Conservation (phyloP, 2,329 filamentous ascomycete genomes). For the Cercospora citrullina region DNA sequence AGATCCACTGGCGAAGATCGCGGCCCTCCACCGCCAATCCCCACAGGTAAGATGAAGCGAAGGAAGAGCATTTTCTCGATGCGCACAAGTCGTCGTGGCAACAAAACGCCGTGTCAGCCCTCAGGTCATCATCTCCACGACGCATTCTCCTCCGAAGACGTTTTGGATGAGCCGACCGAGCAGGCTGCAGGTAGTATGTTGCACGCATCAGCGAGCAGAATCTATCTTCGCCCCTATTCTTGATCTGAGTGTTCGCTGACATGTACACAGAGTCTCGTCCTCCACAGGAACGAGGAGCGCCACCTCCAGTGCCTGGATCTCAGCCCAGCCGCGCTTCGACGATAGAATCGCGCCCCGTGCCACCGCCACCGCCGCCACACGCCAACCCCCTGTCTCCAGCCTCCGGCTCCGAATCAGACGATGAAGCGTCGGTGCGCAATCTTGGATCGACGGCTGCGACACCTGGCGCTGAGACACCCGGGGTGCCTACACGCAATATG, state of each 20-base stretch:
- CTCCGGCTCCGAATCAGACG: slow-evolving; percentile 82
- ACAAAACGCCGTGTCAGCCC: slow-evolving; percentile 13
- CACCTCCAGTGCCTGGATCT: slow-evolving; percentile 25
- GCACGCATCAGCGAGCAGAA: slow-evolving; percentile 18
- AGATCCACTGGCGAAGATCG: slow-evolving; percentile 42
- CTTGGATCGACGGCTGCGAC: slow-evolving; percentile 45
- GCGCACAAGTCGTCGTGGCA: slow-evolving; percentile 12
- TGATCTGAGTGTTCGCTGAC: slow-evolving; percentile 15
- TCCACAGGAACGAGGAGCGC: slow-evolving; percentile 21
- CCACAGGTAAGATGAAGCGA: slow-evolving; percentile 52
- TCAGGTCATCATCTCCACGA: slow-evolving; percentile 10
- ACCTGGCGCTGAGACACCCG: slow-evolving; percentile 33
- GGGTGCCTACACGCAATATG: slow-evolving; percentile 36
- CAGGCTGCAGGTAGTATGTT: slow-evolving; percentile 16
- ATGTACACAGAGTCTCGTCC: slow-evolving; percentile 25
- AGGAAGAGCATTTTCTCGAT: slow-evolving; percentile 14
- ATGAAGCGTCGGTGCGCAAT: slow-evolving; percentile 67
- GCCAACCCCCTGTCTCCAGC: slow-evolving; percentile 59
- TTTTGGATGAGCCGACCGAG: slow-evolving; percentile 11
- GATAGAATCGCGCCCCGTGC: slow-evolving; percentile 36
- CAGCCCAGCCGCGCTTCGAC: slow-evolving; percentile 20
- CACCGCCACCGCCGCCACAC: slow-evolving; percentile 37
- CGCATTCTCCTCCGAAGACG: slow-evolving; percentile 16
- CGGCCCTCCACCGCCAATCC: slow-evolving; percentile 44
- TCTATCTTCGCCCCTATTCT: slow-evolving; percentile 4